phyloP scores from a whole-genome alignment of 495 filamentous ascomycete species.

The Trichodelitschia bisporula region DNA sequence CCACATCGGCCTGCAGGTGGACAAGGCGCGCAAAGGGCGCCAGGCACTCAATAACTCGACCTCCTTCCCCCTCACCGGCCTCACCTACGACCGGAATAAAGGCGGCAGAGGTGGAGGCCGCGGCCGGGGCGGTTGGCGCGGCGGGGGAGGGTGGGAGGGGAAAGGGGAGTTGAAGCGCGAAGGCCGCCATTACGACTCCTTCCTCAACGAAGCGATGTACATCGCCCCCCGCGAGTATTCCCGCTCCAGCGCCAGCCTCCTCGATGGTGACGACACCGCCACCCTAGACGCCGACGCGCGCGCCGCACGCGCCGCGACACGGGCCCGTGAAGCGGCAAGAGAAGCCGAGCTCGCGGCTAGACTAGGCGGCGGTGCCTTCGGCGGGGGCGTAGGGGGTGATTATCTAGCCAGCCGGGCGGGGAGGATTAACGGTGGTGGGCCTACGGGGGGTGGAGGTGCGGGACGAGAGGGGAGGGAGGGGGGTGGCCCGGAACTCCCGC shows the following conservation, averaged over 20 bases:
- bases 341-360: slow-evolving; percentile 59
- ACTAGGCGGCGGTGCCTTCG: slow-evolving; percentile 26
- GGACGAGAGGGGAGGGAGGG: slow-evolving; percentile 1
- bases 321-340: slow-evolving; percentile 49
- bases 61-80: too few species aligned
- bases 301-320: too few species aligned
- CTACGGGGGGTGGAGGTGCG: neutral
- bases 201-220: slow-evolving; percentile 11
- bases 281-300: slow-evolving; percentile 27
- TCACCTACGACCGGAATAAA: too few species aligned
- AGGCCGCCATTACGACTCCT: slow-evolving; percentile 31
- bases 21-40: slow-evolving; percentile 39
- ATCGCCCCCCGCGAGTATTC: slow-evolving; percentile 10
- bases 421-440: slow-evolving; percentile 3
- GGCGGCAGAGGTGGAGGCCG: slow-evolving; percentile 11
- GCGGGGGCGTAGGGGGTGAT: slow-evolving; percentile 45
- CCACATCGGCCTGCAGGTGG: slow-evolving; percentile 58
- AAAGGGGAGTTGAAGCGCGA: slow-evolving; percentile 20
- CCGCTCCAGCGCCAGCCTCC: slow-evolving; percentile 31
- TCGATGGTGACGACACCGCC: slow-evolving; percentile 43
- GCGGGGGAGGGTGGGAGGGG: slow-evolving; percentile 8
- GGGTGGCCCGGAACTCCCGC: slow-evolving; percentile 3
- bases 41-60: slow-evolving; percentile 82
- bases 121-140: slow-evolving; percentile 12
- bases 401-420: too few species aligned